A percentile compares a stretch with the other conserved stretches of the same genome.
Evolutionary conservation across 306 rosid species (phyloP).

Genomic region (Malus domestica): ASM211411v1 NC_041801.1:23724001-23724500

Average conservation of each 20-base stretch:
- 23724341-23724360: background rate
- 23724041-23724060: no score
- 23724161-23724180: background rate
- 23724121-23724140: constrained; percentile 10
- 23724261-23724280: background rate
- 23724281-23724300: background rate
- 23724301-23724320: background rate
- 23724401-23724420: background rate
- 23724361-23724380: background rate
- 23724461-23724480: constrained; percentile 2
- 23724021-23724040: no score
- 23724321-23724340: background rate
- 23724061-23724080: no score
- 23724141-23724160: background rate
- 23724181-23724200: background rate
- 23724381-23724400: background rate
- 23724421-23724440: no score
- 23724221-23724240: background rate
- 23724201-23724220: background rate
- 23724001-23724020: no score
- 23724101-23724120: no score
- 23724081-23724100: no score
- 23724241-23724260: background rate
- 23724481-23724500: constrained; percentile 23
- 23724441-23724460: background rate